These are phyloP conservation scores for Aspergillus vadensis DNA, from an alignment of 2,329 filamentous ascomycete species.

Conservation along the genomic window DNA sequence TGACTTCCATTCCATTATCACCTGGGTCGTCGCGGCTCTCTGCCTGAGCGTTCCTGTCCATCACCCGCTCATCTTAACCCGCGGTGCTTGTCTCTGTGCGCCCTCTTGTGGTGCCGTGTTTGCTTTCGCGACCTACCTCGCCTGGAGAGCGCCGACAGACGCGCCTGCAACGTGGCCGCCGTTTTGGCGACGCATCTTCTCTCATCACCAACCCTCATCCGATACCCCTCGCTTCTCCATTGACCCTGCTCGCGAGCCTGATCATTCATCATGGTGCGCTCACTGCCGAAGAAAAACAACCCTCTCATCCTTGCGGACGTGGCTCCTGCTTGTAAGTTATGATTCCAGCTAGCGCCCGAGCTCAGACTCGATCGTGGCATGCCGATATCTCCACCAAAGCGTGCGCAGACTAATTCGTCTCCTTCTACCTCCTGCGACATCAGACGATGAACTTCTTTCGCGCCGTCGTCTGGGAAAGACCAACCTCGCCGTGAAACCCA, in stretches of 20 bases:
- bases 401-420: constrained; percentile 21
- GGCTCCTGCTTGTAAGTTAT: constrained; percentile 49
- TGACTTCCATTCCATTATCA: constrained; percentile 11
- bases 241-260: constrained; percentile 5
- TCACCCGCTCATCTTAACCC: constrained; percentile 12
- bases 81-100: constrained; percentile 12
- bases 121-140: constrained; percentile 24
- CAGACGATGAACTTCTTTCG: constrained; percentile 74
- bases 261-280: constrained; percentile 42
- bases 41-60: background rate
- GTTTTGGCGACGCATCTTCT: constrained; percentile 35
- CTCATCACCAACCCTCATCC: constrained; percentile 18
- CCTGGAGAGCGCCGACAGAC: constrained; percentile 28
- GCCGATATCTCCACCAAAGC: background rate
- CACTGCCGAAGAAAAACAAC: constrained; percentile 50
- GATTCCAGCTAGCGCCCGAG: constrained; percentile 21
- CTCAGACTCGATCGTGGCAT: background rate
- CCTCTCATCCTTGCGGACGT: constrained; percentile 47
- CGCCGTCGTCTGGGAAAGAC: constrained; percentile 91
- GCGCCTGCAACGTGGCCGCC: constrained; percentile 50
- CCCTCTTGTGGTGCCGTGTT: constrained; percentile 14
- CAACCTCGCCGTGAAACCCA: constrained; percentile 79
- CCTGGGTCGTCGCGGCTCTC: constrained; percentile 18
- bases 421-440: constrained; percentile 6
- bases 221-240: constrained; percentile 12